phyloP scores from a whole-genome alignment of 441 rosid species.

The Gossypium trilobum region DNA sequence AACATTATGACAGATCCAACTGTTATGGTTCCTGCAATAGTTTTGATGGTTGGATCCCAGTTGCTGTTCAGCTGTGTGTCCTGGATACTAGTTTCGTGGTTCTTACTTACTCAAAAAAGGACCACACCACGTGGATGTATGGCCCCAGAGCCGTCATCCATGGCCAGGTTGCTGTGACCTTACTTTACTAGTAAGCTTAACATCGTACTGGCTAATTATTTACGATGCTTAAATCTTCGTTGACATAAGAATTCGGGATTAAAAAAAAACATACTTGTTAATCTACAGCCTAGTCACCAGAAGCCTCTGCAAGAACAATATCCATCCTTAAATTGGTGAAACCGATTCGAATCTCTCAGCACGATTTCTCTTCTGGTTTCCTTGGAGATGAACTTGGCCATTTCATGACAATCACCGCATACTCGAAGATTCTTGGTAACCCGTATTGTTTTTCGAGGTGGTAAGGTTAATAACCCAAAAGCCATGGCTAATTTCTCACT shows the following conservation, averaged over 20 bases:
- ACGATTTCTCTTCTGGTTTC: slow-evolving; percentile 39
- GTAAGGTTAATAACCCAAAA: slow-evolving; percentile 45
- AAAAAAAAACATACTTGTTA: background rate
- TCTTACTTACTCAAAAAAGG: background rate
- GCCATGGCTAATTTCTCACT: slow-evolving; percentile 69
- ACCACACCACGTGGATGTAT: slow-evolving; percentile 19
- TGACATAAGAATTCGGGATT: no score
- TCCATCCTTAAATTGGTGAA: slow-evolving; percentile 62
- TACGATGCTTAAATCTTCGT: no score
- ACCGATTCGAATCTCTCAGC: slow-evolving; percentile 56
- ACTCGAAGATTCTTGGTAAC: slow-evolving; percentile 51
- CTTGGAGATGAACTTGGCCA: slow-evolving; percentile 64
- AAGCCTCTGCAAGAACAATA: slow-evolving; percentile 71
- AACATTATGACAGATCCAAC: slow-evolving; percentile 16
- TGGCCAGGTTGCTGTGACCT: background rate
- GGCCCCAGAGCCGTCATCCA: background rate
- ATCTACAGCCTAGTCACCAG: slow-evolving; percentile 32
- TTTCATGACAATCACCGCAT: slow-evolving; percentile 64
- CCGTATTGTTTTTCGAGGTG: slow-evolving; percentile 42
- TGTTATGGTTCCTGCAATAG: background rate
- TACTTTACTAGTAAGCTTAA: background rate
- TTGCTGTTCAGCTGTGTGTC: slow-evolving; percentile 9
- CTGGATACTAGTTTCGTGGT: background rate
- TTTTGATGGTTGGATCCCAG: slow-evolving; percentile 12
- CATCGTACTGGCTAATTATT: no score